Conservation (phyloP, 352 stramenopile genomes). For the Globisporangium acanthophoron region DNA sequence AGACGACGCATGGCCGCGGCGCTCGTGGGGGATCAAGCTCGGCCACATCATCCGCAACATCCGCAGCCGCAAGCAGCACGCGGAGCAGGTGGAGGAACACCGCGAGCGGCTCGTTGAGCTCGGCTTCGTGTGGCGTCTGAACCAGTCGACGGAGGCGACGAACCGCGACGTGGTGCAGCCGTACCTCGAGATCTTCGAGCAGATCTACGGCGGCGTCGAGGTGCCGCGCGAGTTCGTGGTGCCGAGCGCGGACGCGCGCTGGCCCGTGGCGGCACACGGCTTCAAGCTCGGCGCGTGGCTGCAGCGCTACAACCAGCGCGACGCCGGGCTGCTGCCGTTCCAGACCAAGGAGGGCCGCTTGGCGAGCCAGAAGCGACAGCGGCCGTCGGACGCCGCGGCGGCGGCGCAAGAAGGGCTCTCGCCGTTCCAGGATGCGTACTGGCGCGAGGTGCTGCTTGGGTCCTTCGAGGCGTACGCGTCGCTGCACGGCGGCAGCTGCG, state of each 20-base stretch:
- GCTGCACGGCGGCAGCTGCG: conserved; percentile 37
- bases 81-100: conserved; percentile 76
- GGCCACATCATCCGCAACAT: conserved; percentile 90
- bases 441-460: conserved; percentile 63
- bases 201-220: conserved; percentile 63
- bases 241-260: conserved; percentile 65
- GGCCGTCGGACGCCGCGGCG: conserved; percentile 3
- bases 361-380: conserved; percentile 14
- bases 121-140: conserved; percentile 90
- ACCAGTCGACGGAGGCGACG: conserved; percentile 37
- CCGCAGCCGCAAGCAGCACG: conserved; percentile 81
- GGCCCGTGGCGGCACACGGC: conserved; percentile 78
- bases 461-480: conserved; percentile 53
- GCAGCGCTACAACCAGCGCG: conserved; percentile 50
- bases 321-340: conserved; percentile 30
- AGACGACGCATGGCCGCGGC: conserved; percentile 64
- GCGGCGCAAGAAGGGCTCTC: conserved; percentile 16
- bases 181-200: conserved; percentile 72
- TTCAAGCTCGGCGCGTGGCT: conserved; percentile 87
- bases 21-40: conserved; percentile 83
- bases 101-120: conserved; percentile 78
- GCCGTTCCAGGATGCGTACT: conserved; percentile 58
- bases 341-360: conserved; percentile 26
- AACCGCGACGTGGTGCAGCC: conserved; percentile 53
- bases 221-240: conserved; percentile 67